Conservation (phyloP, 768 basidiomycete genomes). For the Albatrellus ellisii region DNA sequence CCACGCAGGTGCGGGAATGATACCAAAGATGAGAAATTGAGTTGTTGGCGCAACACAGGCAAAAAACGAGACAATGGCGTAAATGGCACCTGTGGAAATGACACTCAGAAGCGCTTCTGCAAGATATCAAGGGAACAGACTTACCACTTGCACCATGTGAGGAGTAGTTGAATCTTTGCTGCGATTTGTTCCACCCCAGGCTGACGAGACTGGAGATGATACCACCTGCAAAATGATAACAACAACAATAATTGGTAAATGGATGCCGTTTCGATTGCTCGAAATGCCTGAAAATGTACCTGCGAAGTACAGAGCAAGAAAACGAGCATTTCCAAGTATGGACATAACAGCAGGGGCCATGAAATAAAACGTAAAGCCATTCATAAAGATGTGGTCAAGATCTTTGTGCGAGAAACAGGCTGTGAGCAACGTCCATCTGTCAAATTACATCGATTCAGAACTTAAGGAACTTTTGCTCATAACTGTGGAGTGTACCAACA, state of each 20-base stretch:
- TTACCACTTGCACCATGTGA: conserved; percentile 66
- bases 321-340: conserved; percentile 51
- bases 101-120: neutral
- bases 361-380: conserved; percentile 69
- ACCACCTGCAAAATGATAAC: conserved; percentile 34
- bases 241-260: no score
- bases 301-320: conserved; percentile 62
- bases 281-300: conserved; percentile 26
- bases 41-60: conserved; percentile 56
- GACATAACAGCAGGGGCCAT: conserved; percentile 53
- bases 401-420: conserved; percentile 58
- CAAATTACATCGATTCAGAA: neutral
- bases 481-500: neutral
- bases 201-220: conserved; percentile 38
- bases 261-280: conserved; percentile 1
- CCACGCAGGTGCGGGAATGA: conserved; percentile 76
- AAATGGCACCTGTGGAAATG: conserved; percentile 45
- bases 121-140: conserved; percentile 12
- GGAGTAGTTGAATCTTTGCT: conserved; percentile 18
- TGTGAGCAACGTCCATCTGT: conserved; percentile 69
- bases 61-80: conserved; percentile 55
- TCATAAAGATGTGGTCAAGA: conserved; percentile 53
- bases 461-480: neutral
- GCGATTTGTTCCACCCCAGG: conserved; percentile 32
- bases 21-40: conserved; percentile 59